phyloP scores from a whole-genome alignment of 2,329 filamentous ascomycete species.

The Clarireedia homoeocarpa region DNA sequence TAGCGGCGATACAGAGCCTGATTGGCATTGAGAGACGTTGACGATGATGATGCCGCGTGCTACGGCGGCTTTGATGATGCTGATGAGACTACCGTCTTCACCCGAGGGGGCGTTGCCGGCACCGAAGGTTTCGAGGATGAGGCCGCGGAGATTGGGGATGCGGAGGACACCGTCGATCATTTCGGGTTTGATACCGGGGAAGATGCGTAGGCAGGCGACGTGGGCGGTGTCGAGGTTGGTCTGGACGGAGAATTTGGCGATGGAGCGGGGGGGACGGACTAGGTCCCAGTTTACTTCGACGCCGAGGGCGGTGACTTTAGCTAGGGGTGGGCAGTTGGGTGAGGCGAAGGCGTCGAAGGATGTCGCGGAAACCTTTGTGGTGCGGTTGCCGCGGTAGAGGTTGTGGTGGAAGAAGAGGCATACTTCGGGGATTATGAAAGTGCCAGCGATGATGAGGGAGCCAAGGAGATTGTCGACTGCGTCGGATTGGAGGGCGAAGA shows the following conservation, averaged over 20 bases:
- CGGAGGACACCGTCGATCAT: constrained; percentile 62
- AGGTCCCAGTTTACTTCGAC: constrained; percentile 57
- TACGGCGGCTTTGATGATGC: constrained; percentile 56
- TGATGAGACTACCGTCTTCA: constrained; percentile 48
- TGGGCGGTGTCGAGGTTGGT: constrained; percentile 55
- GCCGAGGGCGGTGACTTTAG: constrained; percentile 50
- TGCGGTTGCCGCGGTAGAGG: constrained; percentile 60
- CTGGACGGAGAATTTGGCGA: constrained; percentile 54
- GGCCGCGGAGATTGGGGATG: constrained; percentile 53
- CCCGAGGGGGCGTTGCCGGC: constrained; percentile 64
- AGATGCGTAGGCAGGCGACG: constrained; percentile 63
- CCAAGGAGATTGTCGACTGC: constrained; percentile 65
- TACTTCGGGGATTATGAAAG: constrained; percentile 69
- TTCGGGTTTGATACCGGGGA: constrained; percentile 63
- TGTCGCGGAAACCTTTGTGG: constrained; percentile 61
- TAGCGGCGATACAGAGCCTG: constrained; percentile 47
- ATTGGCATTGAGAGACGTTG: constrained; percentile 58
- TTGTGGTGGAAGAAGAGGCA: constrained; percentile 68
- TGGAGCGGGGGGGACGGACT: constrained; percentile 48
- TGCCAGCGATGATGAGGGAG: constrained; percentile 61
- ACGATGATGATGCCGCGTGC: constrained; percentile 62
- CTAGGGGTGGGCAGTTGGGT: constrained; percentile 58
- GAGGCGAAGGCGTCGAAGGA: constrained; percentile 62
- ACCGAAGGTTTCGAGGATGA: constrained; percentile 66
- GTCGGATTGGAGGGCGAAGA: constrained; percentile 64